Base-by-base conservation (phyloP, 768 basidiomycete species). In the Pleurotus platypus region DNA sequence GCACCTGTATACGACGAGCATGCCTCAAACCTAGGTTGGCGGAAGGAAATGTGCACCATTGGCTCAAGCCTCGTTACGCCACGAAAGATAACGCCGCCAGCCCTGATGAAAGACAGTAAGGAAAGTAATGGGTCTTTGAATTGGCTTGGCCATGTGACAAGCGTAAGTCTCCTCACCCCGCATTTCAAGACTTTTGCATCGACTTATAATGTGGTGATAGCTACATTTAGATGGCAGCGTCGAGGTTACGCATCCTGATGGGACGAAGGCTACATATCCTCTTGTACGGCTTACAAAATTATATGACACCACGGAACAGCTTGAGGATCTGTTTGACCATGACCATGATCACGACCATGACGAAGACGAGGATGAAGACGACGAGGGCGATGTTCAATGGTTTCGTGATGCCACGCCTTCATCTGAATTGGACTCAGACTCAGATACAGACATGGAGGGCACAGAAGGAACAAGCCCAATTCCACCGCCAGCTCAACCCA, bases 101-200 rank as follows among this genome's bases (percentile, higher is more conserved):
- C 72, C 18, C 67, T 64, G 40, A 78, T 87, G 13, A 69, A 74
- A 53, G 70, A 77, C 53, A 78, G 80, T 38, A 60, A 61, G 24
- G 60, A 60, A 30, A 72, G 69, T 51, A 78, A 79, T 62, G 65
- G 69, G 6, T 67, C 72, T 46, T 66, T 92, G 20, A 72, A 77
- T 46, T 98, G 94, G 94, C 84, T 91, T 55, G 94, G 94, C 20
- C 92, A 96, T 74, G 93, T 97, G 15, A 82, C 80, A 27, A 82
- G 79, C 68, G 93, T 84, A 71, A 49, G 83, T 46, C 30, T 35
- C 30, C 30, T 35, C 30, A 35, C 30, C 30, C 9, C 9, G 27
- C 9, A 30, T 35, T 47, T 66, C 30, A 55, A 27, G 18, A 37
- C 35, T 59, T 58, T 48, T 24, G 20, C 37, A 6, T 49, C 13